phyloP scores from a whole-genome alignment of 768 basidiomycete species.

The Lentinula sp. region DNA sequence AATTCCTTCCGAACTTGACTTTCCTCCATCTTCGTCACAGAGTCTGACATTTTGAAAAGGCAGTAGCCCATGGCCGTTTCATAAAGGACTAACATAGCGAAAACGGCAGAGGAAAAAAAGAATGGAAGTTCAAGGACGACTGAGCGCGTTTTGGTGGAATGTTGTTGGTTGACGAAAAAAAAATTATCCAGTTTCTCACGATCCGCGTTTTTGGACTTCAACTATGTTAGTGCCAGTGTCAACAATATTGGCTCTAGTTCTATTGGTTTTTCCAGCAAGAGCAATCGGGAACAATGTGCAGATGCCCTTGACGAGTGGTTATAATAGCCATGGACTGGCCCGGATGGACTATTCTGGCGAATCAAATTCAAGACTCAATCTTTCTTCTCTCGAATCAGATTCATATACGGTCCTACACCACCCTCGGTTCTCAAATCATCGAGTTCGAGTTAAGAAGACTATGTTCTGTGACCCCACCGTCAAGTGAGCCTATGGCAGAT shows the following conservation, averaged over 20 bases:
- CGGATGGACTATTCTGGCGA: background rate
- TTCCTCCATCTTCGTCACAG: conserved; percentile 72
- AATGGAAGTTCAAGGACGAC: background rate
- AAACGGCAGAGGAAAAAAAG: background rate
- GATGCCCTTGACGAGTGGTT: background rate
- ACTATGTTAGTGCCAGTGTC: background rate
- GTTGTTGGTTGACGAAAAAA: conserved; percentile 1
- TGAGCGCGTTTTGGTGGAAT: background rate
- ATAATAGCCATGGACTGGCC: background rate
- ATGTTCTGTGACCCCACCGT: conserved; percentile 41
- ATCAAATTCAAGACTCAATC: background rate
- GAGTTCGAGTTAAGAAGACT: conserved; percentile 37
- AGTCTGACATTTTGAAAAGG: conserved; percentile 92
- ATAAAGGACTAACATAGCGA: conserved; percentile 88
- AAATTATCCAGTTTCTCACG: background rate
- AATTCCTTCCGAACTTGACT: conserved; percentile 91
- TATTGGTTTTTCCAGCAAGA: background rate
- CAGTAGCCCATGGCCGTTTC: conserved; percentile 96
- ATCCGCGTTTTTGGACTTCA: background rate
- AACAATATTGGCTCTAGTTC: background rate
- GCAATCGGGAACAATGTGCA: background rate
- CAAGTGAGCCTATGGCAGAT: conserved; percentile 16
- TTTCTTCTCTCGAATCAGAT: conserved; percentile 1
- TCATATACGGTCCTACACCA: conserved; percentile 20
- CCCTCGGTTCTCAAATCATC: conserved; percentile 28